Base-by-base conservation (phyloP, 2,329 filamentous ascomycete genomes). In the Fusarium brachygibbosum region DNA sequence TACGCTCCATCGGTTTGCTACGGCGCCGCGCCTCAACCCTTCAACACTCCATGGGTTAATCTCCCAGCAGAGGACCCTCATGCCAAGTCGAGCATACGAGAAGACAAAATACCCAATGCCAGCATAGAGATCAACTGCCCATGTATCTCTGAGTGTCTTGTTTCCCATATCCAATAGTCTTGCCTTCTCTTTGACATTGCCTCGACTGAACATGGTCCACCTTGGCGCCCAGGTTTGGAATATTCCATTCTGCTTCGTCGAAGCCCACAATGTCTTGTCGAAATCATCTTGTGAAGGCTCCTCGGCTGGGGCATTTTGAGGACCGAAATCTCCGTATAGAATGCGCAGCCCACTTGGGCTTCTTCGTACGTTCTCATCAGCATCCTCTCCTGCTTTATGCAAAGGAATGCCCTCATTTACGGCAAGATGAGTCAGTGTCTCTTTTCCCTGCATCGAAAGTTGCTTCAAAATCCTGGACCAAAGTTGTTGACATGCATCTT, bases 101-200 rank as follows among this genome's bases (percentile, higher is more conserved):
- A 98, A 97, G 5, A 91, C 88, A 79, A 98, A 98, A 80, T 98
- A 98, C 7, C 95, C 95, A 69, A 98, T 97, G 0, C 95, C 95
- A 1, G 92, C 93, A 81, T 97, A 98, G 63, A 98, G 82, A 78
- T 98, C 95, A 1, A 97, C 87, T 0, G 90, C 88, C 78, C 85
- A 88, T 6, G 61, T 56, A 3, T 73, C 69, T 11, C 77, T 76
- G 16, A 48, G 57, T 7, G 17, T 12, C 4, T 34, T 53, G 17
- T 35, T 63, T 35, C 60, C 80, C 70, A 89, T 89, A 0, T 75
- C 77, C 6, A 97, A 79, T 2, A 98, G 80, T 14, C 95, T 84
- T 1, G 91, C 89, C 77, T 98, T 98, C 80, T 98, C 95, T 51
- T 90, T 91, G 62, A 98, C 84, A 78, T 98, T 98, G 5, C 95